These are phyloP conservation scores for Chenopodium album DNA, from an alignment of 148 eudicot genomes.

Conservation along the genomic window DNA sequence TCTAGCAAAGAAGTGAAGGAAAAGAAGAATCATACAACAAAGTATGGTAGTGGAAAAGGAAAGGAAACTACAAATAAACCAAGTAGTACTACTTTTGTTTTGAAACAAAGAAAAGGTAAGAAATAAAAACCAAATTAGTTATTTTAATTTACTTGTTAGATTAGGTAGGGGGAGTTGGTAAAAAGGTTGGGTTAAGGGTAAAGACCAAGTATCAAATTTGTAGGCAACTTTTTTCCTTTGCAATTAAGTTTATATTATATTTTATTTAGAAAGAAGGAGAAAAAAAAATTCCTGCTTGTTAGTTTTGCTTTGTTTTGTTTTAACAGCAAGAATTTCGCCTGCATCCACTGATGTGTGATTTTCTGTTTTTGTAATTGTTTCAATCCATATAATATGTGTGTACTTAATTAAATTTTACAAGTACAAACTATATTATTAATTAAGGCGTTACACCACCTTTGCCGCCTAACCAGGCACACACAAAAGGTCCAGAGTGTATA, in stretches of 20 bases:
- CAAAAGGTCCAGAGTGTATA: neutral
- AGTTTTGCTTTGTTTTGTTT: constrained; percentile 9
- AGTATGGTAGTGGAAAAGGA: constrained; percentile 31
- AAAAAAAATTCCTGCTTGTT: neutral
- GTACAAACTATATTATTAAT: neutral
- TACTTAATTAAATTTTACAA: too few relatives aligned
- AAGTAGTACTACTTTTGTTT: constrained; percentile 13
- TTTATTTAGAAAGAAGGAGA: too few relatives aligned
- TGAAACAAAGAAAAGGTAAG: constrained; percentile 46
- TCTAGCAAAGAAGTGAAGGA: constrained; percentile 32
- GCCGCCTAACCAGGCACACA: too few relatives aligned
- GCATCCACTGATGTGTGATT: constrained; percentile 1
- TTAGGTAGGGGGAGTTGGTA: constrained; percentile 6
- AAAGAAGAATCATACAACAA: neutral
- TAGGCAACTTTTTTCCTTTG: neutral
- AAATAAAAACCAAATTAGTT: constrained; percentile 26
- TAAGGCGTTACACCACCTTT: neutral
- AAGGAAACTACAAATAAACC: constrained; percentile 24
- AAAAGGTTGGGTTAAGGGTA: neutral
- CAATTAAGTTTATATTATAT: neutral
- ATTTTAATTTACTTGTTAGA: neutral
- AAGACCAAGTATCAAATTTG: neutral
- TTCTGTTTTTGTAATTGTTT: neutral
- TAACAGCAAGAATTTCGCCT: constrained; percentile 6
- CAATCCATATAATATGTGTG: neutral